phyloP scores from a whole-genome alignment of 1,139 yeast species.

The Geotrichum siamense region DNA sequence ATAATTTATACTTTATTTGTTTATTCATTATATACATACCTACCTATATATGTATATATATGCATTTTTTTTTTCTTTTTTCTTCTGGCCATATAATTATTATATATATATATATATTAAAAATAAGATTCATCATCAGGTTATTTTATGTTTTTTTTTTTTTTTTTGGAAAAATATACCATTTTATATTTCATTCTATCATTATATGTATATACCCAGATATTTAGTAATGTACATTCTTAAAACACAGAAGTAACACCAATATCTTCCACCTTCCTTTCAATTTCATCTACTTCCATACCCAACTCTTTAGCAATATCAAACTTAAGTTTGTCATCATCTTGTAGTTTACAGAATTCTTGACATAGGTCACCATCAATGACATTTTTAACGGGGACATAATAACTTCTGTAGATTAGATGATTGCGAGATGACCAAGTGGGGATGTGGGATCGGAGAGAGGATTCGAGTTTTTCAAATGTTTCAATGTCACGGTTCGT shows the following conservation, averaged over 20 bases:
- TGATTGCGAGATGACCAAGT: conserved; percentile 61
- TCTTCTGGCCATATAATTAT: no score
- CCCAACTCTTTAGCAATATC: conserved; percentile 49
- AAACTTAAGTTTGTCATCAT: conserved; percentile 37
- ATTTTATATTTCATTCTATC: no score
- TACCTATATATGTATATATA: no score
- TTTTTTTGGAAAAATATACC: no score
- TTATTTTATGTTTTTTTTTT: no score
- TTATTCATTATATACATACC: no score
- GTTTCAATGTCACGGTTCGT: conserved; percentile 57
- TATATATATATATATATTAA: no score
- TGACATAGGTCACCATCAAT: conserved; percentile 89
- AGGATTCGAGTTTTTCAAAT: conserved; percentile 48
- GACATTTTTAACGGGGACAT: conserved; percentile 65
- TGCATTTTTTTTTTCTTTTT: no score
- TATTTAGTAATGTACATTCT: no score
- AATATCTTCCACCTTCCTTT: conserved; percentile 52
- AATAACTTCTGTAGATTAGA: conserved; percentile 62
- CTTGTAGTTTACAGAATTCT: conserved; percentile 38
- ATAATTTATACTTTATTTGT: no score
- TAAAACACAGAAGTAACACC: conserved; percentile 43
- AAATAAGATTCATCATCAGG: no score
- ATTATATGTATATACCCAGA: no score
- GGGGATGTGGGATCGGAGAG: conserved; percentile 40
- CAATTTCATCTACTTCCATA: conserved; percentile 52